phyloP scores from a whole-genome alignment of 2,329 filamentous ascomycete genomes.

The Graphilbum fragrans region DNA sequence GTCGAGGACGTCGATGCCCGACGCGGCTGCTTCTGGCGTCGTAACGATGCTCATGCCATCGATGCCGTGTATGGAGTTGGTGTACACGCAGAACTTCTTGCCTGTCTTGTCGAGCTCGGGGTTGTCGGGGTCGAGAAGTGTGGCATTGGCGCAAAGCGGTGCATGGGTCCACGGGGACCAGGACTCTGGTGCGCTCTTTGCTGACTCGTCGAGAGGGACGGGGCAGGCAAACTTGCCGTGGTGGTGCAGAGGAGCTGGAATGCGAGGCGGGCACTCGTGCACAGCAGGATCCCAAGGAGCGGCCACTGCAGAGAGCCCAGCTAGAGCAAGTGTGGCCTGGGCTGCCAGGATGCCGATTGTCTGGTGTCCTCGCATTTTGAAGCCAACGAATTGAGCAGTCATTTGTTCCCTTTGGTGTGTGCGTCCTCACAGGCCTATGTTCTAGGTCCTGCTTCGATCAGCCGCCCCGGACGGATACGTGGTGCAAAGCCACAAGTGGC shows the following conservation, averaged over 20 bases:
- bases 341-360: too few relatives aligned
- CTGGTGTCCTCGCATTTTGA: too few relatives aligned
- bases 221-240: conserved; percentile 6
- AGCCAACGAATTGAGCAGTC: too few relatives aligned
- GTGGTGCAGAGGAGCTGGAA: conserved; percentile 4
- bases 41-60: conserved; percentile 23
- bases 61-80: conserved; percentile 14
- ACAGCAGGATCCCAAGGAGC: too few relatives aligned
- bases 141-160: conserved; percentile 12
- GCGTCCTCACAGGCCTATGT: too few relatives aligned
- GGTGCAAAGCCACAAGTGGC: too few relatives aligned
- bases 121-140: background rate
- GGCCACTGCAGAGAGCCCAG: too few relatives aligned
- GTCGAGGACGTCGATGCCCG: conserved; percentile 16
- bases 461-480: too few relatives aligned
- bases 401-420: too few relatives aligned
- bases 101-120: background rate
- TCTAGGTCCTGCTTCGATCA: too few relatives aligned
- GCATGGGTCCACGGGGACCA: conserved; percentile 17
- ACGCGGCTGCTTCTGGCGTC: conserved; percentile 19
- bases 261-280: background rate
- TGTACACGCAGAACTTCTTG: conserved; percentile 17
- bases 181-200: background rate
- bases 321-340: too few relatives aligned
- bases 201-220: conserved; percentile 48